These are phyloP conservation scores for Domatiomyces globalis DNA, from an alignment of 2,329 filamentous ascomycete species.

Conservation along the genomic window DNA sequence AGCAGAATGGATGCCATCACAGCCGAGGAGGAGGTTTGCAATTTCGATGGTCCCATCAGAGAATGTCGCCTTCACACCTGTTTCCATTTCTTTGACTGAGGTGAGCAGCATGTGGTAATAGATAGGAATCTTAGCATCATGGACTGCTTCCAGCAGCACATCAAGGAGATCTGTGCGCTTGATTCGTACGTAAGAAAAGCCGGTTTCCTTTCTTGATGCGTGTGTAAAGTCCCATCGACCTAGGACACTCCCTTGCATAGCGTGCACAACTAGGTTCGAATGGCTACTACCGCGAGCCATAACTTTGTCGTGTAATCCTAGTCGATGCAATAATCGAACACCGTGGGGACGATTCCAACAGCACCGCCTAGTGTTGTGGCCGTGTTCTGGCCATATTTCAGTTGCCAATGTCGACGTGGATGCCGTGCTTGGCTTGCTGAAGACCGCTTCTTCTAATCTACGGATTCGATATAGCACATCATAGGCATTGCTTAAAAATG, in stretches of 20 bases:
- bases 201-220: constrained; percentile 14
- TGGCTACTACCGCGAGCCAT: constrained; percentile 36
- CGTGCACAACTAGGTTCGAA: constrained; percentile 34
- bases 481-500: too few relatives aligned
- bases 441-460: too few relatives aligned
- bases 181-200: constrained; percentile 22
- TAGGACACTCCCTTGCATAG: constrained; percentile 16
- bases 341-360: constrained; percentile 45
- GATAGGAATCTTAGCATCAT: constrained; percentile 18
- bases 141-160: constrained; percentile 16
- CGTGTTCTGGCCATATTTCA: background rate
- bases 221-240: constrained; percentile 3
- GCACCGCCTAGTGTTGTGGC: constrained; percentile 38
- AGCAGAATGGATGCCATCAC: constrained; percentile 29
- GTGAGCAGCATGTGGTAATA: constrained; percentile 16
- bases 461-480: too few relatives aligned
- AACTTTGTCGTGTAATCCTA: constrained; percentile 36
- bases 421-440: too few relatives aligned
- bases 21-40: constrained; percentile 25
- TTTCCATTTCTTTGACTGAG: constrained; percentile 15
- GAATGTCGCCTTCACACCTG: constrained; percentile 18
- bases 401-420: too few relatives aligned
- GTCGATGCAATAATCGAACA: constrained; percentile 36
- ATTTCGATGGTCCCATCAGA: constrained; percentile 19
- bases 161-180: constrained; percentile 20